Conservation (phyloP, 805 yeast genomes). For the Saccharomycopsis javanensis region DNA sequence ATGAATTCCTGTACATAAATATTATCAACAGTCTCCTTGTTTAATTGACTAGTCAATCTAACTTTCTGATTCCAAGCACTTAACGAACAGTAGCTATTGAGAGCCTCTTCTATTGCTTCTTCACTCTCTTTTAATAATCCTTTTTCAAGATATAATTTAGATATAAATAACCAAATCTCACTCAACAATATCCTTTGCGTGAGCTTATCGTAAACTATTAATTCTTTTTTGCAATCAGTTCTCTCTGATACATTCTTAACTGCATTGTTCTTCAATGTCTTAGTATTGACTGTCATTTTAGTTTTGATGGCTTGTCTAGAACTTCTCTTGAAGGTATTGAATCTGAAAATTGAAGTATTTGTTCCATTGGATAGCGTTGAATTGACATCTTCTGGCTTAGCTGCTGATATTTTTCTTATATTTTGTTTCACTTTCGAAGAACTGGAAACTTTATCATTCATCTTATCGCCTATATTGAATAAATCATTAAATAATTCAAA, state of each 20-base stretch:
- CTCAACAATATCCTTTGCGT: slow-evolving; percentile 31
- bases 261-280: background rate
- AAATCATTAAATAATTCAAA: slow-evolving; percentile 48
- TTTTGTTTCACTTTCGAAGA: background rate
- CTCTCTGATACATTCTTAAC: background rate
- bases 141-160: slow-evolving; percentile 50
- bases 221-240: background rate
- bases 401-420: background rate
- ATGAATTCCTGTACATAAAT: background rate
- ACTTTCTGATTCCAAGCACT: background rate
- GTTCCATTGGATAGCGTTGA: background rate
- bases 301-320: background rate
- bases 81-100: slow-evolving; percentile 22
- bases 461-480: slow-evolving; percentile 27
- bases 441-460: background rate
- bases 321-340: slow-evolving; percentile 8
- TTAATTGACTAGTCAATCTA: background rate
- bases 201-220: slow-evolving; percentile 28
- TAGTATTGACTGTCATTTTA: background rate
- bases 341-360: background rate
- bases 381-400: background rate
- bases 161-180: slow-evolving; percentile 64
- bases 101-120: slow-evolving; percentile 67
- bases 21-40: background rate
- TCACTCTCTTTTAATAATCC: slow-evolving; percentile 52